A percentile compares a stretch with the other conserved stretches of the same genome.
These are phyloP conservation scores for Hypoxylon sp. DNA, from an alignment of 2,329 filamentous ascomycete genomes.

Conservation along the genomic window DNA sequence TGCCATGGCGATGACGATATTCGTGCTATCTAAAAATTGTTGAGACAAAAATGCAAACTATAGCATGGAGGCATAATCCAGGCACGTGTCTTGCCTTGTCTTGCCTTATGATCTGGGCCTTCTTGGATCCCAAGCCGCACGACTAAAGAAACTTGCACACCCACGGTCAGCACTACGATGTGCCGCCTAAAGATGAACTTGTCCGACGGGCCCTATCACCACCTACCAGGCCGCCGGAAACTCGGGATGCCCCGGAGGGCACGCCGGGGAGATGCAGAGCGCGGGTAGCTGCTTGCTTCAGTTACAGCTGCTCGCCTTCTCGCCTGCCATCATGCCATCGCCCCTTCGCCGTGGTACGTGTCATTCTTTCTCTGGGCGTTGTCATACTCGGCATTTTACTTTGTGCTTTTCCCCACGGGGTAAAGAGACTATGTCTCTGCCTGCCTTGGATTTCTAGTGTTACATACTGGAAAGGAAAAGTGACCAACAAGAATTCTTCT, in stretches of 20 bases:
- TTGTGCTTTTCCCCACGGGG: slow-evolving; percentile 33
- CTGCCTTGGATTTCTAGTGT: not conserved
- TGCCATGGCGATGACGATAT: slow-evolving; percentile 2
- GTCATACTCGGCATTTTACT: slow-evolving; percentile 27
- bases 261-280: slow-evolving; percentile 1
- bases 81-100: slow-evolving; percentile 20
- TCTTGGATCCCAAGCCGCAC: not conserved
- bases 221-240: slow-evolving; percentile 38
- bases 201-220: slow-evolving; percentile 27
- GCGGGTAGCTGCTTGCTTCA: slow-evolving; percentile 25
- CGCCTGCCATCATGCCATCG: slow-evolving; percentile 31
- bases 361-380: slow-evolving; percentile 3
- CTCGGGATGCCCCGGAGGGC: not conserved
- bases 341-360: slow-evolving; percentile 19
- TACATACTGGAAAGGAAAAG: not conserved
- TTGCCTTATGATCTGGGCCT: slow-evolving; percentile 12
- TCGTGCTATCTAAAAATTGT: not conserved
- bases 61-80: slow-evolving; percentile 1
- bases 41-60: not conserved
- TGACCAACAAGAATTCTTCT: not conserved
- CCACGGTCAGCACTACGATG: not conserved
- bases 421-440: slow-evolving; percentile 8
- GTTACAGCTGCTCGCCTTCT: slow-evolving; percentile 5
- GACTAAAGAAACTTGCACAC: slow-evolving; percentile 20
- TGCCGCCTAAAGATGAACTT: not conserved